Evolutionary conservation across 2,329 filamentous ascomycete species (phyloP), one percentile per base, ranked within the genome.

Genomic region (Neoscytalidium dimidiatum): DNA sequence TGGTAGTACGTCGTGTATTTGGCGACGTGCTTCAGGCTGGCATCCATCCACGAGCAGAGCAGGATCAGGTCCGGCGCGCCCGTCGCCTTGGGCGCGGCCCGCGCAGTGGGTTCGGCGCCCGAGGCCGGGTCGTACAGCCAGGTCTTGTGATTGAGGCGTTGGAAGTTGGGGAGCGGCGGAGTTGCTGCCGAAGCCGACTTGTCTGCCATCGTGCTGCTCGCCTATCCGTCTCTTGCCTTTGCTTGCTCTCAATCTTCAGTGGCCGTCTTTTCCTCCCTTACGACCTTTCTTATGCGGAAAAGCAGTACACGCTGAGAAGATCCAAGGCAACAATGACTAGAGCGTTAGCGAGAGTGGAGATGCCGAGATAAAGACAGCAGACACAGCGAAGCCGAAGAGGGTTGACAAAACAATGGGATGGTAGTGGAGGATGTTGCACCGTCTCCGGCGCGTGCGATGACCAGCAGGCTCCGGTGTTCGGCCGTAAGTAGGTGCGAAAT

Each of bases 1-100:
- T 69, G 70, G 68, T 78, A 77, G 2, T 69, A 57, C 17, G 69
- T 56, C 5, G 73, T 76, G 67, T 78, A 78, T 67, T 78, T 78
- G 11, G 73, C 73, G 8, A 78, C 76, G 66, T 78, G 74, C 33
- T 75, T 75, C 58, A 72, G 65, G 4, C 71, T 72, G 8, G 75
- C 76, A 4, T 69, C 74, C 61, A 75, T 76, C 76, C 76, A 78
- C 1, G 74, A 65, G 62, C 73, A 75, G 14, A 78, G 61, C 1
- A 78, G 56, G 26, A 78, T 70, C 1, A 78, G 68, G 0, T 73
- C 72, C 2, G 66, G 46, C 41, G 63, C 56, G 33, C 60, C 41
- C 3, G 69, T 57, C 2, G 65, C 63, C 23, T 19, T n/a, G 4
- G 48, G 41, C 41, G 35, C 48, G 49, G 17, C 21, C 8, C 6